These are phyloP conservation scores for Russula sp. DNA, from an alignment of 768 basidiomycete species.

Conservation along the genomic window DNA sequence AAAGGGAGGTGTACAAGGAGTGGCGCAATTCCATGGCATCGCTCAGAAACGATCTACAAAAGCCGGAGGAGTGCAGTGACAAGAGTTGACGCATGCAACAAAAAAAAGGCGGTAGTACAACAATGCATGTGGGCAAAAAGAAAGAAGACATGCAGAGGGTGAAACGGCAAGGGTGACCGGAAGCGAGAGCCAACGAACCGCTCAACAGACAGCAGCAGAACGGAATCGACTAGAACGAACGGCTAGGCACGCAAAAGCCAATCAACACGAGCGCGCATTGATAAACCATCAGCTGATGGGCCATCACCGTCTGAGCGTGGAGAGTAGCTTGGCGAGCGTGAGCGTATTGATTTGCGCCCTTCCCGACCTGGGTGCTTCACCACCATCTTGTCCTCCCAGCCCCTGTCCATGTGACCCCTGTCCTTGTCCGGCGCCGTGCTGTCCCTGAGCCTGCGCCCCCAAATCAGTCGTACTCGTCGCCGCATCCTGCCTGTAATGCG, in stretches of 20 bases:
- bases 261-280: not conserved
- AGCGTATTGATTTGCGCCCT: constrained; percentile 86
- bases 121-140: not conserved
- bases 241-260: not conserved
- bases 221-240: not conserved
- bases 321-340: constrained; percentile 87
- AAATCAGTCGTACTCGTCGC: constrained; percentile 74
- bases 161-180: not conserved
- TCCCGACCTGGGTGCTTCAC: constrained; percentile 70
- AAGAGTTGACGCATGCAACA: not conserved
- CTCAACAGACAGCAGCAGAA: not conserved
- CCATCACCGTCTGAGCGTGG: constrained; percentile 58
- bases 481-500: constrained; percentile 51
- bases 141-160: not conserved
- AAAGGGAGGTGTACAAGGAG: constrained; percentile 11
- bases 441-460: constrained; percentile 13
- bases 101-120: constrained; percentile 8
- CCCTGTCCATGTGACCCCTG: constrained; percentile 11
- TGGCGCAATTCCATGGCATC: not conserved
- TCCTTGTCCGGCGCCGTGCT: constrained; percentile 2
- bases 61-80: not conserved
- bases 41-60: constrained; percentile 2
- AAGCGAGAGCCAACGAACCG: not conserved
- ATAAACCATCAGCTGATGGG: not conserved
- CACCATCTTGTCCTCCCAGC: constrained; percentile 31